These are phyloP conservation scores for Periconia digitata DNA, from an alignment of 2,329 filamentous ascomycete genomes.

Conservation along the genomic window DNA sequence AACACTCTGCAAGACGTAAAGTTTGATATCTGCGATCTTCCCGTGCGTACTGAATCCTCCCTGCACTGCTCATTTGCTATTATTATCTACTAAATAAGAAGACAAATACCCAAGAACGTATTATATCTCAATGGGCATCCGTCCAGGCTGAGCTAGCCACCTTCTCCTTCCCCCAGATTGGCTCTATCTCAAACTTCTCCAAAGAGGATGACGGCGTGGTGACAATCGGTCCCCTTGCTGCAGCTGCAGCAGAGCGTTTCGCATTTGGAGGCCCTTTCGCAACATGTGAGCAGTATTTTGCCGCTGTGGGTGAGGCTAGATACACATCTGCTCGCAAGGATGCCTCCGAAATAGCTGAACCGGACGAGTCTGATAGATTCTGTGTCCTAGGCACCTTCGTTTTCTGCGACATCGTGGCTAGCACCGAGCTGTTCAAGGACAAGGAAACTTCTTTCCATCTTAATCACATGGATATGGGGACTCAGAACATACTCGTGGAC, in stretches of 20 bases:
- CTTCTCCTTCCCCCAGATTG: constrained; percentile 1
- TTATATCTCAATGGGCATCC: constrained; percentile 3
- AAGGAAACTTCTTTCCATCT: constrained; percentile 19
- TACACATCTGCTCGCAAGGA: constrained; percentile 3
- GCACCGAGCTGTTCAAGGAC: constrained; percentile 19
- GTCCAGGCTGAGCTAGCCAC: constrained; percentile 3
- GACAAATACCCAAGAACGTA: constrained; percentile 3
- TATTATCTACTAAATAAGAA: neutral
- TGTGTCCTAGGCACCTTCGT: constrained; percentile 13
- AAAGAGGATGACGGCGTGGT: constrained; percentile 1
- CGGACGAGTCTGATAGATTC: constrained; percentile 2
- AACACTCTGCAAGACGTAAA: constrained; percentile 3
- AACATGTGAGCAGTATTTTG: constrained; percentile 20
- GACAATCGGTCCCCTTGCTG: constrained; percentile 21
- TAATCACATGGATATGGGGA: constrained; percentile 39
- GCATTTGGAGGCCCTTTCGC: constrained; percentile 18
- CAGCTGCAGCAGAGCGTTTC: constrained; percentile 10
- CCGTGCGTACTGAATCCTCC: constrained; percentile 1
- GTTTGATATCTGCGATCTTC: constrained; percentile 4
- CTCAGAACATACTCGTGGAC: constrained; percentile 38
- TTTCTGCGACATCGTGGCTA: constrained; percentile 26
- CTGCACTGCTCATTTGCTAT: neutral
- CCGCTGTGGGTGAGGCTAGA: constrained; percentile 17
- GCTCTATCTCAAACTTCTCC: constrained; percentile 2
- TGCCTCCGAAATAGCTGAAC: neutral